Conservation (phyloP, 306 rosid genomes). For the Rosa multiflora region DNA sequence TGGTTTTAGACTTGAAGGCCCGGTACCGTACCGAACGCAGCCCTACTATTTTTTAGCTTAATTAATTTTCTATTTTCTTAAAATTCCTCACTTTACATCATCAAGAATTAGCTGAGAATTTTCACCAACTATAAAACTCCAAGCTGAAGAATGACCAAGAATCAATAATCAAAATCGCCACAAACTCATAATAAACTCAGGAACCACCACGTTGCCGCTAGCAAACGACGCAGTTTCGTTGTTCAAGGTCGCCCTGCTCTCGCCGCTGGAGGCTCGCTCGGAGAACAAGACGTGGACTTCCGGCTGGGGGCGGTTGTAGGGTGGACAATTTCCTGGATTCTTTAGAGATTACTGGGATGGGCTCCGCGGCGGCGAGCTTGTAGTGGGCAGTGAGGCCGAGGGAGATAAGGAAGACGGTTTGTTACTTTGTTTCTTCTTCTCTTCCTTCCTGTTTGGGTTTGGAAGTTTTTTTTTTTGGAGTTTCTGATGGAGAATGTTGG, state of each 20-base stretch:
- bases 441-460: neutral
- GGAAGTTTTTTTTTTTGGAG: neutral
- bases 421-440: neutral
- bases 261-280: constrained; percentile 75
- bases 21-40: no score
- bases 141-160: no score
- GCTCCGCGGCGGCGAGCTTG: constrained; percentile 12
- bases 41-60: neutral
- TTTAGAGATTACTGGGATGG: constrained; percentile 61
- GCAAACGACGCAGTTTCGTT: constrained; percentile 50
- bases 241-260: constrained; percentile 50
- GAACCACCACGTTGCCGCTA: constrained; percentile 65
- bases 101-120: no score
- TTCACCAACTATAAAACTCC: no score
- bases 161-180: neutral
- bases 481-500: neutral
- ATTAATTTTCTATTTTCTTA: neutral
- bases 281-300: constrained; percentile 72
- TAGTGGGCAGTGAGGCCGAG: constrained; percentile 64
- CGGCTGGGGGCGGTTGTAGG: constrained; percentile 33
- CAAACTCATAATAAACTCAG: constrained; percentile 30
- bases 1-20: no score
- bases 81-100: neutral
- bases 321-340: constrained; percentile 75
- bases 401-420: constrained; percentile 59